Base-by-base conservation (phyloP, 768 basidiomycete species). In the Auriscalpium orientale region DNA sequence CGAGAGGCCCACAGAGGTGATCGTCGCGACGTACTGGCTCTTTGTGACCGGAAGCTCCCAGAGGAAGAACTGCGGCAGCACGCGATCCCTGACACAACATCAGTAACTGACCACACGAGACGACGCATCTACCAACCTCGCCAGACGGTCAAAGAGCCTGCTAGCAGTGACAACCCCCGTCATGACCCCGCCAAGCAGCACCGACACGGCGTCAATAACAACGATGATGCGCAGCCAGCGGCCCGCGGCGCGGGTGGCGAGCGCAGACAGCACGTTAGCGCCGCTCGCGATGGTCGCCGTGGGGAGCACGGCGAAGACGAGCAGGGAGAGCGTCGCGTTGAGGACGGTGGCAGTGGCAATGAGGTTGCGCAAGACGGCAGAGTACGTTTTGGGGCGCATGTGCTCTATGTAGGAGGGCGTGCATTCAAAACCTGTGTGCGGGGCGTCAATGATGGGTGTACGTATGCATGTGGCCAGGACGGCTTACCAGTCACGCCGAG, bases 401-500 rank as follows among this genome's bases (percentile, higher is more conserved):
- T 59, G 38, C 18, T 57, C 56, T 8, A 62, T 57, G 47, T 62
- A 62, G 2, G 61, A 57, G 1, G 61, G 61, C 12, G 61, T 62
- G 51, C 61, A 62, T 54, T 62, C 61, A 4, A 62, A 62, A 2
- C 61, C 61, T 62, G 38, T 18, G 16, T 20, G 16, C 56, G 9
- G 28, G 40, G 22, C 4, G 15, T 18, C 49, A 36, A 4, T 10
- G 36, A 16, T 6, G 7, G n/a, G 36, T 7, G 12, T 11, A 9
- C 35, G 15, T 38, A n/a, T 10, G 18, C 13, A 43, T 15, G n/a
- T 22, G 36, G 12, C 33, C 12, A n/a, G 3, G 13, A 3, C 28
- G 28, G 12, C 59, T 47, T 53, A 62, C 61, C 61, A 9, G 61
- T 62, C 16, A 62, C 61, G 13, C 61, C 61, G 13, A 62, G 58